Base-by-base conservation (phyloP, 768 basidiomycete species). In the Naganishia antarctica region DNA sequence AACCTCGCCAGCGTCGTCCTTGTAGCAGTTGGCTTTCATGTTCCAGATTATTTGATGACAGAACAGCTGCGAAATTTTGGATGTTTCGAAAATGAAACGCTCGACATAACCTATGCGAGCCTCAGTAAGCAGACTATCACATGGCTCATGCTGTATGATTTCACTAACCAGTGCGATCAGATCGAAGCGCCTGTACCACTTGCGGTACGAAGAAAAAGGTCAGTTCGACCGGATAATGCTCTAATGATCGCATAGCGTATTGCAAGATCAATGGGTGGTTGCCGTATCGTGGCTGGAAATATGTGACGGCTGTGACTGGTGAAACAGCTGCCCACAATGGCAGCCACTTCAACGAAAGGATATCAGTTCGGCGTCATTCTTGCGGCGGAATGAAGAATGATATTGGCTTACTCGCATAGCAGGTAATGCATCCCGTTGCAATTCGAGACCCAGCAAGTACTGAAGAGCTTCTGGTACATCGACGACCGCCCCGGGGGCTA, bases 1-100 rank as follows among this genome's bases (percentile, higher is more conserved):
- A 64, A 88, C 81, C 76, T 93, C 92, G 15, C 85, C 90, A 7
- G 82, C 80, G 71, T 98, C 96, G 71, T 92, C 94, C 71, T 88
- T 90, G 76, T 86, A 96, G 67, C 89, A 91, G 72, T 99, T 99
- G 4, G 96, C 96, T 72, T 94, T 94, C 96, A 98, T 98, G 76
- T 98, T 99, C 96, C 96, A 99, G 67, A 99, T 90, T 68, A 98
- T 98, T 80, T 99, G 96, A 74, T 99, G 96, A 74, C 96, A 99
- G 80, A 99, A 99, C 25, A 91, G 78, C 75, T 94, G 93, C 1
- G 94, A 98, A 59, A 98, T 91, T 79, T 90, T 94, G 7, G 94
- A 88, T 0, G 93, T 96, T 80, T 98, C 93, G 69, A 92, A 91
- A 70, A 98, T 90, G 82, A 97, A 99, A 23, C 86, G 85, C 64